These are phyloP conservation scores for Pichia sorboxylosa DNA, from an alignment of 1,139 yeast genomes.

Conservation along the genomic window DNA sequence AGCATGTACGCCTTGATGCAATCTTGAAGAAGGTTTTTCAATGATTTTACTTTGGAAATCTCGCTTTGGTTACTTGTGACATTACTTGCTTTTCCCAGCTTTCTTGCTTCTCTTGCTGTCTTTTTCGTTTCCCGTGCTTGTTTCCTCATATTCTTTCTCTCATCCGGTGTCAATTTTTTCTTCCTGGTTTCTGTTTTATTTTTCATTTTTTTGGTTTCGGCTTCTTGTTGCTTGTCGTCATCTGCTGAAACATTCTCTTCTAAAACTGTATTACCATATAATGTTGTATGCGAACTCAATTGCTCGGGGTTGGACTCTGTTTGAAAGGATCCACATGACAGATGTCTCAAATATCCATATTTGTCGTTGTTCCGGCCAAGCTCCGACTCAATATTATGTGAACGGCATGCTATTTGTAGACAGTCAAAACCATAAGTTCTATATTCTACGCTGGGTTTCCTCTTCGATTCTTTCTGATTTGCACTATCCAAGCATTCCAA, in stretches of 20 bases:
- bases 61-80: too few species aligned
- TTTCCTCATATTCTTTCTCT: conserved; percentile 5
- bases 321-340: not conserved
- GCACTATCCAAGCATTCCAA: too few species aligned
- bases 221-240: not conserved
- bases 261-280: conserved; percentile 6
- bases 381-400: not conserved
- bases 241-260: not conserved
- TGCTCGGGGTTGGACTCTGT: conserved; percentile 4
- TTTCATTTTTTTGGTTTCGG: conserved; percentile 4
- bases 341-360: not conserved
- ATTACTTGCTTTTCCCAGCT: too few species aligned
- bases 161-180: conserved; percentile 1
- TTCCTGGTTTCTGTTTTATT: conserved; percentile 1
- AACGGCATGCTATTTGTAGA: conserved; percentile 6
- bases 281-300: conserved; percentile 8
- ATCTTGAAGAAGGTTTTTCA: conserved; percentile 9
- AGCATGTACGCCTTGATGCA: conserved; percentile 2
- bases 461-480: too few species aligned
- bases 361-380: not conserved
- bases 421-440: conserved; percentile 8
- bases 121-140: conserved; percentile 6
- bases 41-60: conserved; percentile 8
- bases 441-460: conserved; percentile 1
- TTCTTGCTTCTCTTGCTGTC: conserved; percentile 1